Evolutionary conservation across 768 basidiomycete genomes (phyloP).

Genomic region (Lactarius hatsudake): DNA sequence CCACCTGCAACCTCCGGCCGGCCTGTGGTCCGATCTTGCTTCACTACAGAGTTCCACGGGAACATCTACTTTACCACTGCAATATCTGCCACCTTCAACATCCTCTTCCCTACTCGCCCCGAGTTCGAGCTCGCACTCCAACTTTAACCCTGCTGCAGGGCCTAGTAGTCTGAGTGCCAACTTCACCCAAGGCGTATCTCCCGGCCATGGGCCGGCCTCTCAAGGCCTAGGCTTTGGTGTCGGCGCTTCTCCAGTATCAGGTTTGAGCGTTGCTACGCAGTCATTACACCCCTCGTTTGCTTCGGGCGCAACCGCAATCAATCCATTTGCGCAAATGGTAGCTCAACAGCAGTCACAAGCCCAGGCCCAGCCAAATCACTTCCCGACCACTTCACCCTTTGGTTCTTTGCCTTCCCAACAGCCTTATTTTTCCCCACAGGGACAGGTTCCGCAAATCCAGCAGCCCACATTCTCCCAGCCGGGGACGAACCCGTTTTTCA

Average conservation of each 20-base stretch:
- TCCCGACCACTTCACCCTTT: slow-evolving; percentile 14
- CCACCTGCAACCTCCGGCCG: slow-evolving; percentile 10
- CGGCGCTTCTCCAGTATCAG: slow-evolving; percentile 23
- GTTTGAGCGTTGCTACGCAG: slow-evolving; percentile 5
- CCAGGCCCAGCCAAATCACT: slow-evolving; percentile 25
- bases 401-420: slow-evolving; percentile 33
- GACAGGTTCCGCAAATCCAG: slow-evolving; percentile 28
- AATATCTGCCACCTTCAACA: slow-evolving; percentile 26
- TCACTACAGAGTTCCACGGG: slow-evolving; percentile 26
- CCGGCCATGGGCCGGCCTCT: slow-evolving; percentile 27
- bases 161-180: slow-evolving; percentile 26
- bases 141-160: slow-evolving; percentile 25
- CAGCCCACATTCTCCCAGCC: slow-evolving; percentile 18
- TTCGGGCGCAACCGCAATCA: slow-evolving; percentile 1
- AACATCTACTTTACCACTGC: slow-evolving; percentile 31
- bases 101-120: slow-evolving; percentile 26
- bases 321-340: slow-evolving; percentile 25
- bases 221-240: slow-evolving; percentile 18
- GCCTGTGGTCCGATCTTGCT: slow-evolving; percentile 31
- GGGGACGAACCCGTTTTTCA: slow-evolving; percentile 23
- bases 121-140: slow-evolving; percentile 7
- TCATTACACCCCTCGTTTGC: slow-evolving; percentile 11
- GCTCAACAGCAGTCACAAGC: slow-evolving; percentile 30
- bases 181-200: slow-evolving; percentile 6
- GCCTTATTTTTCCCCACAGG: slow-evolving; percentile 29